phyloP scores from a whole-genome alignment of 169 alveolate genomes.

The Prorocentrum cordatum region DNA sequence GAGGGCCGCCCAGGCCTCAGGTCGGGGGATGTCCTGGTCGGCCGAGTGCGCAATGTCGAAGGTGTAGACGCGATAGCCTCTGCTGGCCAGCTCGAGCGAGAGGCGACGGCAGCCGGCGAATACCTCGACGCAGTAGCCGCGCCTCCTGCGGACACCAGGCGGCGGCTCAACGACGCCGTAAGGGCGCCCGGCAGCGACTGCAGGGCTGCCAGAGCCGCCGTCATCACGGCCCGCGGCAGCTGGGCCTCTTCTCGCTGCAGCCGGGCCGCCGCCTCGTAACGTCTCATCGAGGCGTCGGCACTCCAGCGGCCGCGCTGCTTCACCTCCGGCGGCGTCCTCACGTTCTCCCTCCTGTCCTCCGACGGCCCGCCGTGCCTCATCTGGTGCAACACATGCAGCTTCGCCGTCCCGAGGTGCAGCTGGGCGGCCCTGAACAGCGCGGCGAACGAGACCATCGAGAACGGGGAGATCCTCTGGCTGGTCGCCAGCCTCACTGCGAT shows the following conservation, averaged over 20 bases:
- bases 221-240: background rate
- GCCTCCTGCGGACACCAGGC: background rate
- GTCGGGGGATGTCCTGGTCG: too few species aligned
- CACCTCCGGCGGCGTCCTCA: background rate
- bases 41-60: too few species aligned
- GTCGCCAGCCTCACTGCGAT: too few species aligned
- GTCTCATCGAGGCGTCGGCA: background rate
- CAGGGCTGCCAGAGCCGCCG: background rate
- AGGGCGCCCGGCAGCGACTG: background rate
- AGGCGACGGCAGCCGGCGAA: background rate
- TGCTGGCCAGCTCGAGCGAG: background rate
- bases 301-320: slow-evolving; percentile 19
- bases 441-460: too few species aligned
- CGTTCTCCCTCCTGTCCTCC: background rate
- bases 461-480: too few species aligned
- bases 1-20: too few species aligned
- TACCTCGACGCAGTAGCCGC: background rate
- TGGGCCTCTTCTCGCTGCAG: background rate
- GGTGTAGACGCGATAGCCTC: background rate
- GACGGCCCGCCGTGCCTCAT: slow-evolving; percentile 13
- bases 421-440: background rate
- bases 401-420: background rate
- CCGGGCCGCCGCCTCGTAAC: slow-evolving; percentile 5
- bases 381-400: background rate
- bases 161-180: background rate